These are phyloP conservation scores for Metarhizium robertsii DNA, from an alignment of 2,329 filamentous ascomycete species.

Conservation along the genomic window DNA sequence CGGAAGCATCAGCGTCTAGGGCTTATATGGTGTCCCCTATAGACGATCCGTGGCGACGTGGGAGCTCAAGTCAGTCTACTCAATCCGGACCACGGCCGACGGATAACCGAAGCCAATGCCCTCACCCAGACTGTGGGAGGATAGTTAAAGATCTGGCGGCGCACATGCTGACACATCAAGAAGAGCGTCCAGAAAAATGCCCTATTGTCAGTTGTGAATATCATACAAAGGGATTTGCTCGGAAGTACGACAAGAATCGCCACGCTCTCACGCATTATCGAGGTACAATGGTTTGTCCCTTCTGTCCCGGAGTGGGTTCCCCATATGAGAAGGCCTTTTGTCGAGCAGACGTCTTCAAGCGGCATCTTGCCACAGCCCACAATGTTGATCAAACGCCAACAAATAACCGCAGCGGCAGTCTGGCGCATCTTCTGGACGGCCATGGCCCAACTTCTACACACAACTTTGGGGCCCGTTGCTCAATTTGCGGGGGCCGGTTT, in stretches of 20 bases:
- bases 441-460: not conserved
- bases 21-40: constrained; percentile 5
- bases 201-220: constrained; percentile 92
- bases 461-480: constrained; percentile 64
- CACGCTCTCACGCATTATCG: constrained; percentile 97
- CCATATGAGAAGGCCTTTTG: constrained; percentile 93
- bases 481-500: constrained; percentile 75
- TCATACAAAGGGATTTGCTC: constrained; percentile 84
- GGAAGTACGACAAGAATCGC: constrained; percentile 97
- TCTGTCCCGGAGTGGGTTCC: constrained; percentile 82
- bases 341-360: constrained; percentile 92
- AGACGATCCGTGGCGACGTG: constrained; percentile 14
- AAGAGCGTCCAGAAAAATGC: constrained; percentile 90
- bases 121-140: constrained; percentile 48
- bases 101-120: constrained; percentile 40
- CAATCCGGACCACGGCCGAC: constrained; percentile 20
- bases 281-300: constrained; percentile 95
- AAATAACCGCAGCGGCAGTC: constrained; percentile 52
- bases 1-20: constrained; percentile 9
- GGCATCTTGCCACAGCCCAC: constrained; percentile 87
- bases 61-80: constrained; percentile 15
- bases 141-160: constrained; percentile 62
- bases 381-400: constrained; percentile 90
- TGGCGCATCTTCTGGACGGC: constrained; percentile 6
- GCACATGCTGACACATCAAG: constrained; percentile 94